Conservation (phyloP, 192 early-diverging fungal species). For the Rhizophagus prolifer region DNA sequence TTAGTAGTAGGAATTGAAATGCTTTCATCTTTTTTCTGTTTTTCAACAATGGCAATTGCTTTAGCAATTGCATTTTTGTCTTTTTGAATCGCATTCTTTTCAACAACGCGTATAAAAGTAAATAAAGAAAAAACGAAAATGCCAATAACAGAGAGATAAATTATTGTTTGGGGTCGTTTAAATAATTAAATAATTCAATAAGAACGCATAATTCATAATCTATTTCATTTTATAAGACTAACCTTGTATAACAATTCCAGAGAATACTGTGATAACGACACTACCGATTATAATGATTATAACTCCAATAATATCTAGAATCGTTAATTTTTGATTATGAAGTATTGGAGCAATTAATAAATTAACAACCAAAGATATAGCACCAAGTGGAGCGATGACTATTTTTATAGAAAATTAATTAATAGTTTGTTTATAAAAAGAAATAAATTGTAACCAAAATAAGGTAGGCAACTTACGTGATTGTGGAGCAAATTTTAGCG, state of each 20-base stretch:
- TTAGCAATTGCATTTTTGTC: constrained; percentile 23
- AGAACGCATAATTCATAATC: constrained; percentile 75
- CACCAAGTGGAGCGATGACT: constrained; percentile 74
- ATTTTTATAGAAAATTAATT: not conserved
- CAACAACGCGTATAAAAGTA: constrained; percentile 58
- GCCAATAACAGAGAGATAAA: constrained; percentile 62
- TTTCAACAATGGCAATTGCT: not conserved
- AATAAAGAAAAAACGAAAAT: constrained; percentile 56
- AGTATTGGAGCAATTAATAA: constrained; percentile 75
- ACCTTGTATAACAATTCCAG: constrained; percentile 54
- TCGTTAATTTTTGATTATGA: constrained; percentile 68
- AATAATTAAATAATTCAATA: constrained; percentile 71
- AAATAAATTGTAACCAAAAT: too few relatives aligned
- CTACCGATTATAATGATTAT: constrained; percentile 74
- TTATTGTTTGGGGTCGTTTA: constrained; percentile 58
- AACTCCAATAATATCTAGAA: constrained; percentile 70
- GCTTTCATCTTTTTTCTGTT: not conserved
- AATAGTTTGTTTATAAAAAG: not conserved
- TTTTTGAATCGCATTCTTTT: constrained; percentile 43
- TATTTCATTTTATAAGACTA: constrained; percentile 27
- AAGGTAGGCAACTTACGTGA: constrained; percentile 34
- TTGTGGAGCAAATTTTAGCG: constrained; percentile 79
- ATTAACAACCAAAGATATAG: constrained; percentile 77
- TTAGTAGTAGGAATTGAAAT: too few relatives aligned
- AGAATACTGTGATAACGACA: constrained; percentile 70